Evolutionary conservation across 1,284 basidiomycete species (phyloP).

Genomic region (Amylostereum areolatum): DNA sequence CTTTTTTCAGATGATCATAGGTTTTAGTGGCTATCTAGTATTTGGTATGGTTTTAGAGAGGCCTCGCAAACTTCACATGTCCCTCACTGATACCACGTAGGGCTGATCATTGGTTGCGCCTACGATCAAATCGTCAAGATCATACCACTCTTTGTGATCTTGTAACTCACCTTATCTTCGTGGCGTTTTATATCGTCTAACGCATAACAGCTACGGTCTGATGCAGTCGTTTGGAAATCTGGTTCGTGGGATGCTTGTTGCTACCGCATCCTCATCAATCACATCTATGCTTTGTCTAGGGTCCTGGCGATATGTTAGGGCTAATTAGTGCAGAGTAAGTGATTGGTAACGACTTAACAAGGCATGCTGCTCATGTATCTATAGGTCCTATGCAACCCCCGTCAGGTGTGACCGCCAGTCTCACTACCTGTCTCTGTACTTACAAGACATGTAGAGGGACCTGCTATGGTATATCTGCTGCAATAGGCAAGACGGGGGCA

Average conservation of each 20-base stretch:
- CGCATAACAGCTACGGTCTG: slow-evolving; percentile 46
- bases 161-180: slow-evolving; percentile 34
- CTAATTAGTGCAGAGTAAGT: slow-evolving; percentile 61
- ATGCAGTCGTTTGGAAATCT: slow-evolving; percentile 68
- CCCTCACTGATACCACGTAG: slow-evolving; percentile 17
- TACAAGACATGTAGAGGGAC: slow-evolving; percentile 35
- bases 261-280: neutral
- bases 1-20: slow-evolving; percentile 55
- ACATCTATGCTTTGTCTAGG: slow-evolving; percentile 28
- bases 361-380: neutral
- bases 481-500: slow-evolving; percentile 72
- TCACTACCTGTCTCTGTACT: neutral
- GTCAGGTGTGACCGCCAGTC: slow-evolving; percentile 36
- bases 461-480: slow-evolving; percentile 66
- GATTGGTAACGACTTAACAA: slow-evolving; percentile 2
- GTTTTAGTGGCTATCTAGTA: slow-evolving; percentile 69
- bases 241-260: slow-evolving; percentile 24
- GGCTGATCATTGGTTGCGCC: slow-evolving; percentile 58
- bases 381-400: slow-evolving; percentile 59
- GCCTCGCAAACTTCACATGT: neutral
- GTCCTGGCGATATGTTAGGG: slow-evolving; percentile 71
- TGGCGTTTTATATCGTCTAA: slow-evolving; percentile 10
- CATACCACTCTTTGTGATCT: slow-evolving; percentile 61
- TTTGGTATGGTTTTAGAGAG: slow-evolving; percentile 40
- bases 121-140: slow-evolving; percentile 66